Evolutionary conservation across 768 basidiomycete genomes (phyloP).

Genomic region (Agrocybe pediades): DNA sequence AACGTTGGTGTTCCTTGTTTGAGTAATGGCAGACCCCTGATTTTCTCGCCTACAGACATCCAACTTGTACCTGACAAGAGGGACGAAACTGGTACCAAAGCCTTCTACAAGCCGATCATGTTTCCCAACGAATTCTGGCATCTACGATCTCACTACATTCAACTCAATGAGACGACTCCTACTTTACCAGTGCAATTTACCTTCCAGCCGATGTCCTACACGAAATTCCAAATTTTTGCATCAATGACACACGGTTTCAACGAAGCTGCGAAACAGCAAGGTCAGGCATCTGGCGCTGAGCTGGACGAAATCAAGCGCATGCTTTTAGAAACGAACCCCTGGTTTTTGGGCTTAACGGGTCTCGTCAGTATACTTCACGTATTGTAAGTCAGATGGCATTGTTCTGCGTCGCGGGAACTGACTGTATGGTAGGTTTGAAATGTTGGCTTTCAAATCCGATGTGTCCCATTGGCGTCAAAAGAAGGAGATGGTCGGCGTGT

Average conservation of each 20-base stretch:
- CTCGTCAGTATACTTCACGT: conserved; percentile 87
- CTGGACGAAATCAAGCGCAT: conserved; percentile 96
- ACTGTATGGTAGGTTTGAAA: conserved; percentile 71
- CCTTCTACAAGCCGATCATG: conserved; percentile 83
- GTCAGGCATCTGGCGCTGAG: conserved; percentile 63
- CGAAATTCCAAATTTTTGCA: conserved; percentile 87
- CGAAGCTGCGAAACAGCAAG: conserved; percentile 80
- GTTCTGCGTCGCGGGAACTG: conserved; percentile 1
- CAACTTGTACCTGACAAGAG: conserved; percentile 59
- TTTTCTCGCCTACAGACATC: conserved; percentile 47
- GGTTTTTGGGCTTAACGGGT: conserved; percentile 82
- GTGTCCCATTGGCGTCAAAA: conserved; percentile 95
- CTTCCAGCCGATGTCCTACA: conserved; percentile 82
- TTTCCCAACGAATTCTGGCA: conserved; percentile 98
- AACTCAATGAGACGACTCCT: conserved; percentile 84
- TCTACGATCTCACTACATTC: conserved; percentile 75
- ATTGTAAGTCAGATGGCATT: conserved; percentile 54
- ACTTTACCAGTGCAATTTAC: conserved; percentile 78
- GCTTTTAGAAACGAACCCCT: conserved; percentile 87
- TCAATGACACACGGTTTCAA: conserved; percentile 86
- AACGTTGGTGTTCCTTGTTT: conserved; percentile 45
- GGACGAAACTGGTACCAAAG: conserved; percentile 65
- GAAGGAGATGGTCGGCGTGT: conserved; percentile 94
- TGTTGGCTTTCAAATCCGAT: conserved; percentile 94
- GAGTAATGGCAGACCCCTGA: neutral